These are phyloP conservation scores for Claviceps pazoutovae DNA, from an alignment of 2,329 filamentous ascomycete species.

Conservation along the genomic window DNA sequence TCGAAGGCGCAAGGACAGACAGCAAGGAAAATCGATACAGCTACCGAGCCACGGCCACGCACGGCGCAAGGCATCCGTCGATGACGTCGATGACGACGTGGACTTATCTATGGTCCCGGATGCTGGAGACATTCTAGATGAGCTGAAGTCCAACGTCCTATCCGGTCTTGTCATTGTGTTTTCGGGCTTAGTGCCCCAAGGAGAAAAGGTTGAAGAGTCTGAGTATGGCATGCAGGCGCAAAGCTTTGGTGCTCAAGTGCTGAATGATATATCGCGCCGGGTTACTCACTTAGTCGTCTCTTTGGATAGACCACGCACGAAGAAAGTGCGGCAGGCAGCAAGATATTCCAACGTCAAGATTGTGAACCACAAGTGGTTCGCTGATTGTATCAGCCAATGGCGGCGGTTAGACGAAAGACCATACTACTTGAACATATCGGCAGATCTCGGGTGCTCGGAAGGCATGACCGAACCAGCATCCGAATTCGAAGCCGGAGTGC, in stretches of 20 bases:
- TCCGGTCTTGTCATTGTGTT: slow-evolving; percentile 68
- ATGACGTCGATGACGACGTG: slow-evolving; percentile 28
- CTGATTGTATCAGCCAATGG: slow-evolving; percentile 77
- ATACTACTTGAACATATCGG: slow-evolving; percentile 62
- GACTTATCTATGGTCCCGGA: slow-evolving; percentile 55
- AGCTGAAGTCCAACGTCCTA: slow-evolving; percentile 65
- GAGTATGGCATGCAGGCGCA: slow-evolving; percentile 81
- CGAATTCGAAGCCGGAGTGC: slow-evolving; percentile 17
- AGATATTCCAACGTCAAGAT: slow-evolving; percentile 73
- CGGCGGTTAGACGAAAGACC: slow-evolving; percentile 61
- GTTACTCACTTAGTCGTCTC: slow-evolving; percentile 66
- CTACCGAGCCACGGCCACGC: slow-evolving; percentile 19
- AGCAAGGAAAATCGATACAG: slow-evolving; percentile 21
- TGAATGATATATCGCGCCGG: slow-evolving; percentile 41
- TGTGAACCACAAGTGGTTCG: slow-evolving; percentile 81
- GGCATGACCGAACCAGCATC: slow-evolving; percentile 20
- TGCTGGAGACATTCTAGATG: slow-evolving; percentile 69
- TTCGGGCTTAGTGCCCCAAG: slow-evolving; percentile 78
- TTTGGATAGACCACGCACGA: slow-evolving; percentile 60
- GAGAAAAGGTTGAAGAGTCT: slow-evolving; percentile 62
- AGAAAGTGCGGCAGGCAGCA: slow-evolving; percentile 80
- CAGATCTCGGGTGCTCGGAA: slow-evolving; percentile 36
- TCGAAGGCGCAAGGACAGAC: slow-evolving; percentile 26
- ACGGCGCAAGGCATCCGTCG: slow-evolving; percentile 18
- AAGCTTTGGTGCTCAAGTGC: slow-evolving; percentile 63